Base-by-base conservation (phyloP, 2,329 filamentous ascomycete genomes). In the Ophiocordyceps robertsii region DNA sequence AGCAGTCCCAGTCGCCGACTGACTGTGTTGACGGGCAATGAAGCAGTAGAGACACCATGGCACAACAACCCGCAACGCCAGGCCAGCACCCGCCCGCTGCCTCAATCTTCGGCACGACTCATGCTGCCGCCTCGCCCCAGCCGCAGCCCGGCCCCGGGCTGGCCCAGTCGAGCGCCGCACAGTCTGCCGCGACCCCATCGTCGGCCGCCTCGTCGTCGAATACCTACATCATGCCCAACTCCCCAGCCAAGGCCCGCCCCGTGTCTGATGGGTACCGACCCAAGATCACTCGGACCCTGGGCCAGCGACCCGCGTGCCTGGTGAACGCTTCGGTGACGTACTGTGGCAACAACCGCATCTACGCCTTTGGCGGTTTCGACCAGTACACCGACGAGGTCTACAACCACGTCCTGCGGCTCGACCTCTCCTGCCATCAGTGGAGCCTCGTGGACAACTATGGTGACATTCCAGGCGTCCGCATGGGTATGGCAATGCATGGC, bases 311-410 rank as follows among this genome's bases (percentile, higher is more conserved):
- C 32, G 89, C 92, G 31, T 96, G 90, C 58, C 73, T 98, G 40
- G 90, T 98, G 51, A 98, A 98, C 69, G 92, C 92, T 41, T 96
- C 92, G 1, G 90, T 96, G 46, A 98, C 92, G n/a, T 95, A 95
- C 61, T 95, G 92, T 56, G 89, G 89, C 46, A 92, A 95, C 65
- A 92, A 96, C 60, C 81, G 92, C 62, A 96, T 98, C 53, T 96
- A 93, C 63, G 92, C 90, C 11, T 98, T 98, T 68, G 92, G 92
- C 37, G 92, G 92, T 16, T 98, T 98, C 57, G 92, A 98, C 58
- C 90, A 96, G 63, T 96, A 95, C 59, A 98, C 92, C 1, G 92
- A 98, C 60, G 92, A 98, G 68, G 85, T 98, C 16, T 98, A 98
- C 66, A 98, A 98, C 58, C 92, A 98, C 66, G 92, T 98, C 36